Evolutionary conservation across 345 rosid species (phyloP).

Genomic region (Citrus sinensis): DVS_A1.0 CM039168.1:3527501-3528000

Average conservation of each 20-base stretch:
- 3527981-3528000: constrained; percentile 11
- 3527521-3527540: not conserved
- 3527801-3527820: not conserved
- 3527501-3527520: too few relatives aligned
- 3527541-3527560: not conserved
- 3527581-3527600: not conserved
- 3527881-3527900: constrained; percentile 58
- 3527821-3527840: not conserved
- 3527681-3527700: constrained; percentile 7
- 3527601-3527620: not conserved
- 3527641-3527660: not conserved
- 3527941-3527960: not conserved
- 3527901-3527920: constrained; percentile 63
- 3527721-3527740: not conserved
- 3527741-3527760: not conserved
- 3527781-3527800: not conserved
- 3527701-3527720: not conserved
- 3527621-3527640: not conserved
- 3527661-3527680: not conserved
- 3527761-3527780: not conserved
- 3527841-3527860: constrained; percentile 25
- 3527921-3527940: constrained; percentile 39
- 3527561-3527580: not conserved
- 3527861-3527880: constrained; percentile 60
- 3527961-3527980: not conserved